A percentile compares a stretch with the other conserved stretches of the same genome.
Conservation (phyloP, 176 grass and related monocot genomes). For the Triticum turgidum region DNA sequence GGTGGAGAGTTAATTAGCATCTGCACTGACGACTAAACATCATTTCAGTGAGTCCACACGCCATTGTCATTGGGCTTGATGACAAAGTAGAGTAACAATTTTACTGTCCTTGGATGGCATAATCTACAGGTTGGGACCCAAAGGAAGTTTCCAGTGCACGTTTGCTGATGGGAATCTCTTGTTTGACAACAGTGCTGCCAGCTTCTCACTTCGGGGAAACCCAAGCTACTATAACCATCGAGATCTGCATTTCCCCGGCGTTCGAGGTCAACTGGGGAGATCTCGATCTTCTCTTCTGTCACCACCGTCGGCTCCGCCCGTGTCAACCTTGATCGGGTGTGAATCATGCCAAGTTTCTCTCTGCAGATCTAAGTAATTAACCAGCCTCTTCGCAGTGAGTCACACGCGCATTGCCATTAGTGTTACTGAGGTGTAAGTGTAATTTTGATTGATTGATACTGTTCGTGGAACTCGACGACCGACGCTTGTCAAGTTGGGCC, state of each 20-base stretch:
- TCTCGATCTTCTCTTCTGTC: not conserved
- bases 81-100: not conserved
- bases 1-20: not conserved
- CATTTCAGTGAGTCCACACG: not conserved
- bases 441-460: not conserved
- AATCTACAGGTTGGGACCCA: conserved; percentile 11
- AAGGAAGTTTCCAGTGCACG: conserved; percentile 39
- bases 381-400: not conserved
- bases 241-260: conserved; percentile 29
- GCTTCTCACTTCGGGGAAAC: conserved; percentile 16
- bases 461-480: not conserved
- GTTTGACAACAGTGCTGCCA: conserved; percentile 27
- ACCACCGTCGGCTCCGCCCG: not conserved
- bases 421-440: not conserved
- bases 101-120: not conserved
- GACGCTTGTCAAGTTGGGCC: not conserved
- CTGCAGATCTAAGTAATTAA: not conserved
- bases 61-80: conserved; percentile 3
- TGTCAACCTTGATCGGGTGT: not conserved
- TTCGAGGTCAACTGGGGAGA: not conserved
- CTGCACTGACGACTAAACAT: not conserved
- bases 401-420: not conserved
- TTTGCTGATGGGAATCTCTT: conserved; percentile 22
- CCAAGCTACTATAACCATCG: conserved; percentile 30
- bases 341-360: not conserved